Percentiles rank a stretch among this genome's conserved stretches.
Conservation (phyloP, 768 basidiomycete genomes). For the Suillus cothurnatus region DNA sequence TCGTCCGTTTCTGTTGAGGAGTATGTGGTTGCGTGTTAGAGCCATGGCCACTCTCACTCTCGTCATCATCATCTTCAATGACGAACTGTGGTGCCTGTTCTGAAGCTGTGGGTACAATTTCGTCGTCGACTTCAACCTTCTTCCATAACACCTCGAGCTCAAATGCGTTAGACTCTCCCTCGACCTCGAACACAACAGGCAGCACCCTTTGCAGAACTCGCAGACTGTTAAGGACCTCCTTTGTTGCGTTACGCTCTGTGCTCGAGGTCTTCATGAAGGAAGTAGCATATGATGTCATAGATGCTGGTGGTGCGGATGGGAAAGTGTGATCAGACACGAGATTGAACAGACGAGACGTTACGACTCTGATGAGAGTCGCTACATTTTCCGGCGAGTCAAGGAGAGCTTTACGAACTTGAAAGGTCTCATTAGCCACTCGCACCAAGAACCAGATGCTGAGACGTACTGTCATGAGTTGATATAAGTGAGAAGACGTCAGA, state of each 20-base stretch:
- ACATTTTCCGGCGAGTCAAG: constrained; percentile 85
- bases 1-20: constrained; percentile 38
- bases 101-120: constrained; percentile 21
- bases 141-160: constrained; percentile 87
- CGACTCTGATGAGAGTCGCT: constrained; percentile 74
- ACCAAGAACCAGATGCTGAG: constrained; percentile 7
- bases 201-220: constrained; percentile 86
- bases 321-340: constrained; percentile 81
- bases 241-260: constrained; percentile 68
- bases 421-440: constrained; percentile 12
- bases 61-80: constrained; percentile 83
- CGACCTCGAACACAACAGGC: constrained; percentile 85
- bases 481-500: constrained; percentile 92
- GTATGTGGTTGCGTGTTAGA: constrained; percentile 19
- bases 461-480: constrained; percentile 81
- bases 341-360: constrained; percentile 70
- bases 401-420: constrained; percentile 78
- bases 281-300: constrained; percentile 67
- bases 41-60: constrained; percentile 42
- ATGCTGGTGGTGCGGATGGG: constrained; percentile 53
- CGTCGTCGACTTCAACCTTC: constrained; percentile 51
- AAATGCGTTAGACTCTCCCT: constrained; percentile 70
- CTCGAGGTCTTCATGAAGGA: constrained; percentile 66
- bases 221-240: constrained; percentile 90
- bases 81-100: constrained; percentile 69